These are phyloP conservation scores for Micromonas pusilla DNA, from an alignment of 139 green algal genomes.

Conservation along the genomic window DNA sequence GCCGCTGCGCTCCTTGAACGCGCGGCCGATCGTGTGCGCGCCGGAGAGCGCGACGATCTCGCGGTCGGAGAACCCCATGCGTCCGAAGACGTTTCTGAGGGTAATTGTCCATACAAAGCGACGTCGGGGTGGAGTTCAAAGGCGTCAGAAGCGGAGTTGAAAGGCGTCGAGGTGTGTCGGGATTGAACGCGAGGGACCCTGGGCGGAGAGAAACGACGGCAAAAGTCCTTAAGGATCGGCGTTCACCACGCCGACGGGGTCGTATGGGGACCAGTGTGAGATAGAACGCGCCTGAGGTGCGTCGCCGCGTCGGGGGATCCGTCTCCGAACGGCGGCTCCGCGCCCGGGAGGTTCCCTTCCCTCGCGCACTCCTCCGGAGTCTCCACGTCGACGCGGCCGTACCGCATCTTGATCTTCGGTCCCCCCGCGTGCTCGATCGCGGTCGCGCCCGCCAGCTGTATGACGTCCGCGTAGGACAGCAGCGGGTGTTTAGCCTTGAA, in stretches of 20 bases:
- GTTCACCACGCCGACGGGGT: too few species aligned
- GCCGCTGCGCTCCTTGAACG: constrained; percentile 22
- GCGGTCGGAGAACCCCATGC: constrained; percentile 60
- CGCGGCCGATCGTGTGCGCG: constrained; percentile 33
- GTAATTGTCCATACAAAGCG: too few species aligned
- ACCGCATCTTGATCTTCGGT: constrained; percentile 27
- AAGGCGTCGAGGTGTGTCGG: too few species aligned
- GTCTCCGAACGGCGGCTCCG: constrained; percentile 38
- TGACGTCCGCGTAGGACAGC: constrained; percentile 58
- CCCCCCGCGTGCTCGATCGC: constrained; percentile 67
- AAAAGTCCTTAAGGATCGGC: too few species aligned
- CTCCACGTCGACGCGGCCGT: constrained; percentile 22
- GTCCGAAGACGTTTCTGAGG: constrained; percentile 71
- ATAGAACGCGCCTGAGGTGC: too few species aligned
- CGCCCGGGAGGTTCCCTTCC: constrained; percentile 75
- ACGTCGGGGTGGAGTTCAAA: too few species aligned
- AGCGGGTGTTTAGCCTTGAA: constrained; percentile 58
- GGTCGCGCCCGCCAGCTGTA: constrained; percentile 68
- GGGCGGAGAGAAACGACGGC: too few species aligned
- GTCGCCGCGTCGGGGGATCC: constrained; percentile 12
- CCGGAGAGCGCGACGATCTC: constrained; percentile 38
- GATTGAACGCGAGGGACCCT: too few species aligned
- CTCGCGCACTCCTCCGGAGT: constrained; percentile 23
- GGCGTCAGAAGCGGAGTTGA: too few species aligned
- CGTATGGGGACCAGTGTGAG: too few species aligned